Percentiles rank a stretch among this genome's conserved stretches.
Conservation (phyloP, 208 protist genomes). For the Plasmodiophora brassicae region DNA sequence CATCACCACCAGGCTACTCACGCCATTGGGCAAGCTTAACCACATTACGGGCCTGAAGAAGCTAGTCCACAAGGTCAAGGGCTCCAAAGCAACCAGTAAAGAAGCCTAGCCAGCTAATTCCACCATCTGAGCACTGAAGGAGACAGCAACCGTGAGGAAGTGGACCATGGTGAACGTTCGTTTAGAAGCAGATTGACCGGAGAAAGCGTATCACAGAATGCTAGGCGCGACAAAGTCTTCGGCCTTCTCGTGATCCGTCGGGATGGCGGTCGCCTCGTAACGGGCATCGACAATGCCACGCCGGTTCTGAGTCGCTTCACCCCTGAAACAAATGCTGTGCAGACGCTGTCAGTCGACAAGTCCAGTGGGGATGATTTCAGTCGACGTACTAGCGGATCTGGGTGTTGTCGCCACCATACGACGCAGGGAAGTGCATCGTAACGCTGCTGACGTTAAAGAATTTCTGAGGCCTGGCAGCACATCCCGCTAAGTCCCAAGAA, state of each 20-base stretch:
- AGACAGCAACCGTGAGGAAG: no score
- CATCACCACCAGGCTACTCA: neutral
- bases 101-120: no score
- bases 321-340: neutral
- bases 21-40: slow-evolving; percentile 8
- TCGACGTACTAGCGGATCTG: neutral
- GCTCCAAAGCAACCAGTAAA: neutral
- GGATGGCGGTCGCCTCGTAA: neutral
- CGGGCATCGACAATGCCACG: neutral
- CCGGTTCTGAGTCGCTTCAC: neutral
- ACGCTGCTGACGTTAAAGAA: neutral
- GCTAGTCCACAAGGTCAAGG: slow-evolving; percentile 11
- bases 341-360: neutral
- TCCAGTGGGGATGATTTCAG: neutral
- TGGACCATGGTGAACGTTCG: no score
- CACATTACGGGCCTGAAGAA: neutral
- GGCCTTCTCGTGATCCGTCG: neutral
- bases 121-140: no score
- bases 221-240: no score
- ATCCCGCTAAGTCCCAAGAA: neutral
- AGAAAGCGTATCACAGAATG: no score
- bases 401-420: neutral
- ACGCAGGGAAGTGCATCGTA: neutral
- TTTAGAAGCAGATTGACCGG: no score
- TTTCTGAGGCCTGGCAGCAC: neutral